Conservation (phyloP, 495 filamentous ascomycete species). For the Penicillium cinerascens region DNA sequence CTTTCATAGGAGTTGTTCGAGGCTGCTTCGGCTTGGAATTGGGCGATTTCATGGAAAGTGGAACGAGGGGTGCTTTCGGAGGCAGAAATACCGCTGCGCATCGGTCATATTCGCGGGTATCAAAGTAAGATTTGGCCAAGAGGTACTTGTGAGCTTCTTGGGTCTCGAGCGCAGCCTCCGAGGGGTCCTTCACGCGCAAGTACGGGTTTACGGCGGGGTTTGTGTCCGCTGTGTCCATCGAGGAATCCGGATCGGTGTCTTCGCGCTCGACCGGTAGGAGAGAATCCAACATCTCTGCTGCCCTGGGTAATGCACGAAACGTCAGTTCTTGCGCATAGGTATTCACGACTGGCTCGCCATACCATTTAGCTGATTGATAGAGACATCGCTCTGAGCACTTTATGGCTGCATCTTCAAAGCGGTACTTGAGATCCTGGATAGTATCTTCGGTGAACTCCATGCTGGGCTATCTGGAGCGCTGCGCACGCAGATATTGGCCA, state of each 20-base stretch:
- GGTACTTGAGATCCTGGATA: slow-evolving; percentile 51
- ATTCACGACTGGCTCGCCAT: slow-evolving; percentile 7
- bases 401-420: slow-evolving; percentile 77
- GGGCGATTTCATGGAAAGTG: slow-evolving; percentile 49
- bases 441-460: slow-evolving; percentile 45
- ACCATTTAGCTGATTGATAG: slow-evolving; percentile 98
- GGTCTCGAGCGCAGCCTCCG: slow-evolving; percentile 74
- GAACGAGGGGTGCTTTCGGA: slow-evolving; percentile 60
- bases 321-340: neutral
- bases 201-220: slow-evolving; percentile 41
- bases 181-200: slow-evolving; percentile 49
- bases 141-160: slow-evolving; percentile 79
- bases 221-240: slow-evolving; percentile 49
- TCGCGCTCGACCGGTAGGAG: slow-evolving; percentile 52
- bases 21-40: slow-evolving; percentile 38
- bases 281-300: slow-evolving; percentile 87
- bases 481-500: neutral
- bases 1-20: slow-evolving; percentile 43
- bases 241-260: slow-evolving; percentile 57
- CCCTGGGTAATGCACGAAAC: slow-evolving; percentile 52
- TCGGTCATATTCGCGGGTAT: slow-evolving; percentile 92
- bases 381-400: slow-evolving; percentile 94
- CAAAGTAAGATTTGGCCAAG: slow-evolving; percentile 91
- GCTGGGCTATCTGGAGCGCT: neutral
- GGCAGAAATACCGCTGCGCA: slow-evolving; percentile 89